Conservation (phyloP, 116 monocot genomes). For the Papilionanthe hybrid region DNA sequence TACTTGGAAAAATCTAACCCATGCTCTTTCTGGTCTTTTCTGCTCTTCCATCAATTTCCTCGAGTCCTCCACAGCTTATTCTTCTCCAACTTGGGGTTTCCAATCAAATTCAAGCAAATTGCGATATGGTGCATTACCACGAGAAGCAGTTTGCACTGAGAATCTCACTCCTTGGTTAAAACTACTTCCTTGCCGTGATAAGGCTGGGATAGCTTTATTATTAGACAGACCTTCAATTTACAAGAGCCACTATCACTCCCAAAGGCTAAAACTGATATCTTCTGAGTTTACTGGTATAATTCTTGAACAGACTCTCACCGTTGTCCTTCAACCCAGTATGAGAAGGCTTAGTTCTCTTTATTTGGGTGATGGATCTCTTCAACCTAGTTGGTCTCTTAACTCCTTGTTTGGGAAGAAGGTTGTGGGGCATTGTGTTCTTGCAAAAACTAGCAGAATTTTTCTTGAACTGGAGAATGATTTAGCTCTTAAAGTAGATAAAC, state of each 20-base stretch:
- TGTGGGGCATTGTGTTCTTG: slow-evolving; percentile 50
- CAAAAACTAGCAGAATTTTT: slow-evolving; percentile 58
- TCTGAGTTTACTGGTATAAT: slow-evolving; percentile 43
- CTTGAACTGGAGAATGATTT: slow-evolving; percentile 68
- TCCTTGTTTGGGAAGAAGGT: slow-evolving; percentile 67
- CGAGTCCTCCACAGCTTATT: slow-evolving; percentile 70
- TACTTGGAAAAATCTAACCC: slow-evolving; percentile 85
- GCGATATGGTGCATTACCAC: slow-evolving; percentile 87
- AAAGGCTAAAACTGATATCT: slow-evolving; percentile 59
- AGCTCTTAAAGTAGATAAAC: slow-evolving; percentile 39
- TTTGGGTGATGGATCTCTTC: slow-evolving; percentile 31
- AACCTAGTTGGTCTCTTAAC: slow-evolving; percentile 82
- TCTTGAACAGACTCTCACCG: slow-evolving; percentile 69
- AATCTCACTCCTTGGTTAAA: slow-evolving; percentile 99
- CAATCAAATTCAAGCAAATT: slow-evolving; percentile 43
- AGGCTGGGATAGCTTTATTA: slow-evolving; percentile 79
- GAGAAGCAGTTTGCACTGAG: slow-evolving; percentile 96
- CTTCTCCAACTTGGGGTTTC: slow-evolving; percentile 70
- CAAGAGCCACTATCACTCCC: slow-evolving; percentile 81
- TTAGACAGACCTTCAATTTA: slow-evolving; percentile 89
- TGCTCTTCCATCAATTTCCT: slow-evolving; percentile 94
- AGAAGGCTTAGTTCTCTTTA: slow-evolving; percentile 3
- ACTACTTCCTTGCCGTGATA: slow-evolving; percentile 92
- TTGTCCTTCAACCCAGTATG: slow-evolving; percentile 64
- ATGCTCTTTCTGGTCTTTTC: slow-evolving; percentile 92